Base-by-base conservation (phyloP, 371 early-diverging fungal genomes). In the Mortierella sp. region DNA sequence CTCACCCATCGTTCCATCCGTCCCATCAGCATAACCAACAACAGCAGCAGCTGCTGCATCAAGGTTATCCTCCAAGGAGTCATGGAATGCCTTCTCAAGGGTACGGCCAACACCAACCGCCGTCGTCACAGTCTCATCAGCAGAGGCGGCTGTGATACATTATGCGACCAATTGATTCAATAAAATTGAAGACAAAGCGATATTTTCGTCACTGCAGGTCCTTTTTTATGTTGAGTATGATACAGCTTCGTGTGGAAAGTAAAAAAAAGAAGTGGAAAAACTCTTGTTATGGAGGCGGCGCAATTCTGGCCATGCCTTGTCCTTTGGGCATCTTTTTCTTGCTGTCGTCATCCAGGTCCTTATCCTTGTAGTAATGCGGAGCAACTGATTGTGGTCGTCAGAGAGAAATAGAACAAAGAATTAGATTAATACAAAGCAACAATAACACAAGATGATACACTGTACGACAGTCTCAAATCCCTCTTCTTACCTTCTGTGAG, bases 301-400 rank as follows among this genome's bases (percentile, higher is more conserved):
- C 59, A 21, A 71, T n/a, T 42, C 60, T 58, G 19, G 73, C 73
- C 59, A 66, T 66, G 54, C 73, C 73, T 37, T 76, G 64, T 27
- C 50, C 70, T 57, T 87, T 89, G 43, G 89, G 89, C 85, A 89
- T 83, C 63, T 87, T 82, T 46, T 69, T 85, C 71, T 87, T 86
- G 58, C 80, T 82, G 50, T 86, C 88, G 51, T 89, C 89, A 27
- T 85, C 83, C 39, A 92, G 47, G 50, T 94, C 96, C 32, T 83
- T 83, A 48, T 85, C 80, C 65, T 92, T 90, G 82, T 95, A 98
- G 80, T 93, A 97, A 80, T 98, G 98, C 11, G 97, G 97, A 0
- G 72, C 66, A 21, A 63, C 56, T 67, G 56, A 37, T 57, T 24
- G 48, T 34, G 49, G 30, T 50, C 37, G 49, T 51, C 5, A 58